Percentiles rank a stretch among this genome's conserved stretches.
phyloP scores from a whole-genome alignment of 345 rosid species.

The Excoecaria agallocha region DNA sequence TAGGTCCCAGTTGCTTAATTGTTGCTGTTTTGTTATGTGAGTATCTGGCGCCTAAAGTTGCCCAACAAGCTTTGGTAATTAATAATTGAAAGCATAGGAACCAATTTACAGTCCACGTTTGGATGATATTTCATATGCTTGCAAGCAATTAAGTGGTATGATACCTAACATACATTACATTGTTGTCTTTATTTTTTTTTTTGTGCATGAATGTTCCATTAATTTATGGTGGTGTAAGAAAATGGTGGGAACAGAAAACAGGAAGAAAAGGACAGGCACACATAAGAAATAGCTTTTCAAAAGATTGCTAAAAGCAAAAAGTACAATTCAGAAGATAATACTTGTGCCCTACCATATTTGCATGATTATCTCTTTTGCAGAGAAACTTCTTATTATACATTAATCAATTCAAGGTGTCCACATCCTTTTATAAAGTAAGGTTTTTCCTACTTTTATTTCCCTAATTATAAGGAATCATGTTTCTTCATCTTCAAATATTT shows the following conservation, averaged over 20 bases:
- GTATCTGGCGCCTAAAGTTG: too few species aligned
- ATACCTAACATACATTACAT: background rate
- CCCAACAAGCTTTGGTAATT: too few species aligned
- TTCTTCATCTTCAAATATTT: background rate
- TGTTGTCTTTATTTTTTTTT: background rate
- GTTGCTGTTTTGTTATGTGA: background rate
- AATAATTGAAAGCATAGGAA: too few species aligned
- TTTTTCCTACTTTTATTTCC: slow-evolving; percentile 19
- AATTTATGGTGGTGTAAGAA: slow-evolving; percentile 15
- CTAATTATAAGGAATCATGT: background rate
- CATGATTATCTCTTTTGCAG: slow-evolving; percentile 34
- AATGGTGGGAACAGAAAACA: slow-evolving; percentile 34
- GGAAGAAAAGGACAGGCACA: slow-evolving; percentile 26
- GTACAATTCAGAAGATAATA: slow-evolving; percentile 37
- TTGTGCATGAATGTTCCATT: slow-evolving; percentile 17
- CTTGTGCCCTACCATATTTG: slow-evolving; percentile 54
- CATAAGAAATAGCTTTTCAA: slow-evolving; percentile 23
- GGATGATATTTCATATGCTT: too few species aligned
- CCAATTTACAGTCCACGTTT: too few species aligned
- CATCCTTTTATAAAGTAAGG: slow-evolving; percentile 39
- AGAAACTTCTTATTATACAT: slow-evolving; percentile 45
- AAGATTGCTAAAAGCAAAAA: slow-evolving; percentile 38
- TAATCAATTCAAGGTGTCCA: slow-evolving; percentile 36
- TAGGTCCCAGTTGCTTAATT: background rate
- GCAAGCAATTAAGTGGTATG: too few species aligned